These are phyloP conservation scores for Tephrocybe sp. DNA, from an alignment of 768 basidiomycete genomes.

Conservation along the genomic window DNA sequence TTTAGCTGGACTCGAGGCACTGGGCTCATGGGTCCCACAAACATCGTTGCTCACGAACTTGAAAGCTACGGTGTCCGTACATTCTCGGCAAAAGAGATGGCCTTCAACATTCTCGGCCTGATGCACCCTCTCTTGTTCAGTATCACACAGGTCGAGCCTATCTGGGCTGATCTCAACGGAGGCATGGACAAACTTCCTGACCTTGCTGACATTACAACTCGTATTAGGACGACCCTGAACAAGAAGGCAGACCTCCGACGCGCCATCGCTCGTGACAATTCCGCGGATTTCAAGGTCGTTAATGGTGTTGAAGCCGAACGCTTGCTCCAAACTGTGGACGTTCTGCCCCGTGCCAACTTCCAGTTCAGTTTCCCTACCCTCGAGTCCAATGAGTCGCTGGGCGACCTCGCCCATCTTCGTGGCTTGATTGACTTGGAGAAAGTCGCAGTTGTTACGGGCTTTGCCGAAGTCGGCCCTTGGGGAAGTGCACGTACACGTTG, in stretches of 20 bases:
- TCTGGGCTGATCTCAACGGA: slow-evolving; percentile 98
- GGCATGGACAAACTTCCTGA: slow-evolving; percentile 98
- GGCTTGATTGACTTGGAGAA: slow-evolving; percentile 95
- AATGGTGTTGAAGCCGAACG: slow-evolving; percentile 92
- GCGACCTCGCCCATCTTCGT: slow-evolving; percentile 74
- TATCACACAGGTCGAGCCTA: slow-evolving; percentile 98
- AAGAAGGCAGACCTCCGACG: slow-evolving; percentile 92
- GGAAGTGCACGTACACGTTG: slow-evolving; percentile 96
- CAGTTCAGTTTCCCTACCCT: slow-evolving; percentile 90
- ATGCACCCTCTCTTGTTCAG: slow-evolving; percentile 99
- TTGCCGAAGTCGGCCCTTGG: slow-evolving; percentile 98
- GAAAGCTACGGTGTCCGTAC: slow-evolving; percentile 94
- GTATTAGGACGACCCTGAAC: slow-evolving; percentile 79
- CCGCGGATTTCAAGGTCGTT: slow-evolving; percentile 91
- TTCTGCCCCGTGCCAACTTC: slow-evolving; percentile 98
- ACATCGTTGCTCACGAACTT: slow-evolving; percentile 91
- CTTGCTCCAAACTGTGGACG: slow-evolving; percentile 87
- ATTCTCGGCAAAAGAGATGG: slow-evolving; percentile 99
- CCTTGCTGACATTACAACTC: slow-evolving; percentile 86
- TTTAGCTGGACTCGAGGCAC: slow-evolving; percentile 96
- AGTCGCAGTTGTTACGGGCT: slow-evolving; percentile 94
- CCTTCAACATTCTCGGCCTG: slow-evolving; percentile 98
- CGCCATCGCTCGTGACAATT: slow-evolving; percentile 90
- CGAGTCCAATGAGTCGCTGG: slow-evolving; percentile 68
- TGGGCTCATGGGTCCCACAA: slow-evolving; percentile 93